Evolutionary conservation across 345 rosid species (phyloP).

Genomic region (Citrus sp.): DNA sequence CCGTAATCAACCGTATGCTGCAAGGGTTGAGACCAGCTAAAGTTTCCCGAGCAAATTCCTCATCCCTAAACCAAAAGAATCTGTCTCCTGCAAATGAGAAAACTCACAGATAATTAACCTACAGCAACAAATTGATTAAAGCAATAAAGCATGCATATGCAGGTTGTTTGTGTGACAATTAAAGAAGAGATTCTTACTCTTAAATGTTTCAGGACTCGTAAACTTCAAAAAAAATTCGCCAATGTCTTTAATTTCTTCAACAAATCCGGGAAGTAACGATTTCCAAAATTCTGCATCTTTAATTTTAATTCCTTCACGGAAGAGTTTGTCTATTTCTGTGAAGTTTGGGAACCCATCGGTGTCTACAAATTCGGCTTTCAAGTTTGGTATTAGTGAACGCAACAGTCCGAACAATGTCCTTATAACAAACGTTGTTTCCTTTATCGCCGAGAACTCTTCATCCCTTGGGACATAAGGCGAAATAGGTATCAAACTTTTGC

Average conservation of each 20-base stretch:
- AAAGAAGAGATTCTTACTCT: neutral
- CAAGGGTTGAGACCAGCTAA: conserved; percentile 81
- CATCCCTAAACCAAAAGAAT: conserved; percentile 77
- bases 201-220: neutral
- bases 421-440: neutral
- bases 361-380: neutral
- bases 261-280: neutral
- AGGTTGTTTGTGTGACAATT: neutral
- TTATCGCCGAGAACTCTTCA: neutral
- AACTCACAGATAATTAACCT: too few species aligned
- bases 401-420: too few species aligned
- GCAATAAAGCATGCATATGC: neutral
- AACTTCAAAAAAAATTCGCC: neutral
- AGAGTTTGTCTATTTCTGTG: neutral
- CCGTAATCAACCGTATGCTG: conserved; percentile 51
- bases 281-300: neutral
- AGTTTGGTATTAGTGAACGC: neutral
- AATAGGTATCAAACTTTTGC: too few species aligned
- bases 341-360: neutral
- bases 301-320: neutral
- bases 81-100: conserved; percentile 44
- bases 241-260: neutral
- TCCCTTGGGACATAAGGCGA: neutral
- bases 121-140: too few species aligned
- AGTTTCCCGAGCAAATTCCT: conserved; percentile 74